These are phyloP conservation scores for Chloropicon primus DNA, from an alignment of 139 green algal species.

Conservation along the genomic window DNA sequence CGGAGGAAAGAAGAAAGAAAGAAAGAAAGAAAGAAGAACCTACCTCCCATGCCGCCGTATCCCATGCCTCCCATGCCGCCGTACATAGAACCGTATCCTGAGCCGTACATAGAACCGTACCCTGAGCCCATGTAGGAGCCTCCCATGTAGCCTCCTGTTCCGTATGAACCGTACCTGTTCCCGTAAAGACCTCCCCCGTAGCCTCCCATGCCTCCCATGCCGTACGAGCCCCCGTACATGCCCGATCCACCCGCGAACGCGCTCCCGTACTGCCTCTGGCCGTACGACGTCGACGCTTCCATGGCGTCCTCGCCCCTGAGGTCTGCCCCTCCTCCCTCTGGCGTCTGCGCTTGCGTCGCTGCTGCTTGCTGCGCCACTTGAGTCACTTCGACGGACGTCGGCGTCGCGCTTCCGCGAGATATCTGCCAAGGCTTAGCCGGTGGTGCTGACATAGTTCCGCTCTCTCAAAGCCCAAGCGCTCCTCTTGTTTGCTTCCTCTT, in stretches of 20 bases:
- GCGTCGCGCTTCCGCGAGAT: not conserved
- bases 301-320: not conserved
- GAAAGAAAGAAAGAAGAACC: too few species aligned
- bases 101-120: not conserved
- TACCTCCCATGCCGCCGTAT: constrained; percentile 13
- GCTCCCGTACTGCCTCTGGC: not conserved
- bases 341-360: not conserved
- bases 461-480: too few species aligned
- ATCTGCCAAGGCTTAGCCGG: not conserved
- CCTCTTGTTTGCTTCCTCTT: not conserved
- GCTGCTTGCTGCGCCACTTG: not conserved
- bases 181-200: too few species aligned
- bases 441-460: not conserved
- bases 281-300: not conserved
- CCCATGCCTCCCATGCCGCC: constrained; percentile 10
- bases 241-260: not conserved
- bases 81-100: not conserved
- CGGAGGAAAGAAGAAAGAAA: too few species aligned
- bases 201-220: too few species aligned
- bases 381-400: not conserved
- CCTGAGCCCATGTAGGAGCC: not conserved
- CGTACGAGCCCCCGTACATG: not conserved
- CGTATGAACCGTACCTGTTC: too few species aligned
- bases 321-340: too few species aligned
- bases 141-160: too few species aligned